These are phyloP conservation scores for Punctularia strigosozonata DNA, from an alignment of 768 basidiomycete genomes.

Conservation along the genomic window DNA sequence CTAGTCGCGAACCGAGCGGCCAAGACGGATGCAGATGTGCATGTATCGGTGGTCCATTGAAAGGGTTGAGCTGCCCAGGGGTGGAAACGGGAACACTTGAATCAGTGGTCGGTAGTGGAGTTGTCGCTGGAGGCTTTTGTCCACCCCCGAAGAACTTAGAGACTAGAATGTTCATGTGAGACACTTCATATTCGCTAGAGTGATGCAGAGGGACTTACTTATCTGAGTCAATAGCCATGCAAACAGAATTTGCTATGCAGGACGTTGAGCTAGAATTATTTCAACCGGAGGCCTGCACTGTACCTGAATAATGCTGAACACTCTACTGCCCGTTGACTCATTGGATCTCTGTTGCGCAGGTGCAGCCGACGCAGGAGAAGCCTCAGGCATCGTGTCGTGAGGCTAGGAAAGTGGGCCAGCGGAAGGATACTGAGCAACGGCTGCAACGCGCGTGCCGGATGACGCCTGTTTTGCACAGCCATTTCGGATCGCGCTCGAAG, in stretches of 20 bases:
- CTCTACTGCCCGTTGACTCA: conserved; percentile 23
- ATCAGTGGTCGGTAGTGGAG: conserved; percentile 16
- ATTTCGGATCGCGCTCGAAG: too few relatives aligned
- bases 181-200: conserved; percentile 3
- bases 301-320: conserved; percentile 33
- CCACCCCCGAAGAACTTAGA: conserved; percentile 31
- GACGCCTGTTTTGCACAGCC: too few relatives aligned
- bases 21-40: conserved; percentile 36
- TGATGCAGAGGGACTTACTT: conserved; percentile 25
- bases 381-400: too few relatives aligned
- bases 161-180: conserved; percentile 20
- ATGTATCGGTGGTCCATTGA: conserved; percentile 40
- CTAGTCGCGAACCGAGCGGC: conserved; percentile 45
- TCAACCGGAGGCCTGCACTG: conserved; percentile 7
- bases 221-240: conserved; percentile 58
- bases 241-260: conserved; percentile 51
- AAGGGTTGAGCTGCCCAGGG: conserved; percentile 28
- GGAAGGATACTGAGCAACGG: too few relatives aligned
- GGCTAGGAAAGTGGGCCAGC: too few relatives aligned
- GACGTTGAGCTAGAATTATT: neutral
- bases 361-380: conserved; percentile 9
- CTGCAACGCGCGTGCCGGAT: too few relatives aligned
- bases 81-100: conserved; percentile 2
- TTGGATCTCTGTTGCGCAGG: conserved; percentile 19
- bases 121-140: conserved; percentile 20